phyloP scores from a whole-genome alignment of 2,329 filamentous ascomycete species.

The Beauveria australis region DNA sequence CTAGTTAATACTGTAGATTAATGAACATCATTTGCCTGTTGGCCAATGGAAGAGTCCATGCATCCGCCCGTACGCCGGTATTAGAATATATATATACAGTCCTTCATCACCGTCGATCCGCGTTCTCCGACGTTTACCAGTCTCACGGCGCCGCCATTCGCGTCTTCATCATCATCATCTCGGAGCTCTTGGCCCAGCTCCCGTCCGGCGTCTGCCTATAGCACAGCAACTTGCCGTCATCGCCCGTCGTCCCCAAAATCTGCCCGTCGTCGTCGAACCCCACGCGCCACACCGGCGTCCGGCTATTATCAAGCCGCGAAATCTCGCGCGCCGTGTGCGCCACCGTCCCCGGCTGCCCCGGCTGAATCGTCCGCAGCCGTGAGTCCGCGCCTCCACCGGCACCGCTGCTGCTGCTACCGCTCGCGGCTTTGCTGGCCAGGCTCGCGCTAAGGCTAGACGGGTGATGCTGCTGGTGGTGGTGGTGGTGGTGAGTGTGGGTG shows the following conservation, averaged over 20 bases:
- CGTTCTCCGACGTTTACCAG: background rate
- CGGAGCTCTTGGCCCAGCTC: conserved; percentile 51
- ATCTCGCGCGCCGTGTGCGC: conserved; percentile 37
- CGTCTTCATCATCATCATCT: conserved; percentile 50
- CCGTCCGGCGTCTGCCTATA: conserved; percentile 53
- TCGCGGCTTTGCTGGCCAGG: conserved; percentile 41
- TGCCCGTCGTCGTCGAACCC: conserved; percentile 64
- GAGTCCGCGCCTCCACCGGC: conserved; percentile 25
- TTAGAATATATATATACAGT: background rate
- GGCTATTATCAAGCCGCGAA: conserved; percentile 58
- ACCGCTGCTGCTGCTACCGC: conserved; percentile 8
- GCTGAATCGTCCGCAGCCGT: conserved; percentile 46
- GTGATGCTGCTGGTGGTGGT: conserved; percentile 25
- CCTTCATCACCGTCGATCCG: background rate
- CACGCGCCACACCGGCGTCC: conserved; percentile 67
- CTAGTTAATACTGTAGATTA: too few relatives aligned
- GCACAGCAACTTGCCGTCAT: conserved; percentile 60
- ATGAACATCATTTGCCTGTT: too few relatives aligned
- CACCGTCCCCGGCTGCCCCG: conserved; percentile 41
- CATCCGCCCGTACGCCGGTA: background rate
- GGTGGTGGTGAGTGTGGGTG: too few relatives aligned
- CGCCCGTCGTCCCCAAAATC: conserved; percentile 66
- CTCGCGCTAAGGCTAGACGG: conserved; percentile 44
- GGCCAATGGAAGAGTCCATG: background rate
- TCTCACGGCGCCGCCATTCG: conserved; percentile 39